phyloP scores from a whole-genome alignment of 768 basidiomycete genomes.

The Termitomyces sp. region DNA sequence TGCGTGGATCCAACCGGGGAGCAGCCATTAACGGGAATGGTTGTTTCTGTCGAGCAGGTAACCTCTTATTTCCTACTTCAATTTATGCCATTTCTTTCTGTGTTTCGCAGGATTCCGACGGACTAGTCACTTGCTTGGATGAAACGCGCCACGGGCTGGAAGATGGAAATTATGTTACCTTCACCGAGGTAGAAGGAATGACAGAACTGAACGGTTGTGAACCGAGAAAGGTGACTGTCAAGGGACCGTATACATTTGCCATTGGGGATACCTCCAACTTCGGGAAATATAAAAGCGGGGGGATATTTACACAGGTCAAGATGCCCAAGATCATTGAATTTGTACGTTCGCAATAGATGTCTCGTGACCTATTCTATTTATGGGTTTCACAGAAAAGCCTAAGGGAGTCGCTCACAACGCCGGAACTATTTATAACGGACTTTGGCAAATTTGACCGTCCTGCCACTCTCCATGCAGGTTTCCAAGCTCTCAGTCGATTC shows the following conservation, averaged over 20 bases:
- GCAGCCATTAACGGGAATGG: constrained; percentile 89
- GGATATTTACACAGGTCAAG: constrained; percentile 97
- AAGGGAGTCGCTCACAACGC: constrained; percentile 71
- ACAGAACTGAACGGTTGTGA: constrained; percentile 84
- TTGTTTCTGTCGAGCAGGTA: constrained; percentile 89
- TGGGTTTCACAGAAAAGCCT: constrained; percentile 75
- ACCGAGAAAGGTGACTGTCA: constrained; percentile 87
- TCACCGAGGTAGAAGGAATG: constrained; percentile 95
- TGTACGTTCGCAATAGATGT: constrained; percentile 43
- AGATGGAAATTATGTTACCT: constrained; percentile 97
- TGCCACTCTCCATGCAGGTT: constrained; percentile 83
- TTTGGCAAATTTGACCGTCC: constrained; percentile 97
- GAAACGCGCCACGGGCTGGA: constrained; percentile 98
- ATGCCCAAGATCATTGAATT: constrained; percentile 97
- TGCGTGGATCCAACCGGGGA: constrained; percentile 99
- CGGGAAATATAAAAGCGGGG: constrained; percentile 76
- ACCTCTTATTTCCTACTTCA: not conserved
- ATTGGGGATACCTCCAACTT: constrained; percentile 88
- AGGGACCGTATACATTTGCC: constrained; percentile 95
- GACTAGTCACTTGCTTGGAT: constrained; percentile 93
- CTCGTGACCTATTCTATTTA: not conserved
- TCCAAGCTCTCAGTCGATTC: constrained; percentile 89
- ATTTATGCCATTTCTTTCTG: not conserved
- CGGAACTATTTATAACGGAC: constrained; percentile 92
- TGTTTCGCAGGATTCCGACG: constrained; percentile 63